Conservation (phyloP, 805 yeast genomes). For the Schwanniomyces yamadae region DNA sequence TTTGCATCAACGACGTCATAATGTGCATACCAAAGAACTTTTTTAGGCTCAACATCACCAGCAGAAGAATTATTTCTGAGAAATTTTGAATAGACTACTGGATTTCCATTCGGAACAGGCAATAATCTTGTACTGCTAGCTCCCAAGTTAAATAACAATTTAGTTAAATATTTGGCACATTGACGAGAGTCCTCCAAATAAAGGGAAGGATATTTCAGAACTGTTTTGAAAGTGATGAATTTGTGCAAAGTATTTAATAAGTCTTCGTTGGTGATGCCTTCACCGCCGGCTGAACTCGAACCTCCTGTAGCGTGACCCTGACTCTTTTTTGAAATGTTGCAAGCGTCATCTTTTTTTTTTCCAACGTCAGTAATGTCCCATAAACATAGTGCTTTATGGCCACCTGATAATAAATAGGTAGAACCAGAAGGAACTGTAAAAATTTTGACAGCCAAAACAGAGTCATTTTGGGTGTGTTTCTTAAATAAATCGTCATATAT, state of each 20-base stretch:
- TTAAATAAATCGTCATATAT: conserved; percentile 8
- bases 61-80: conserved; percentile 34
- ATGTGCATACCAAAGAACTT: conserved; percentile 90
- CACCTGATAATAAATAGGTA: conserved; percentile 63
- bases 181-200: conserved; percentile 77
- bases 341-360: conserved; percentile 1
- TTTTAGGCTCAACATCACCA: conserved; percentile 9
- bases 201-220: conserved; percentile 68
- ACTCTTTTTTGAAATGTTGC: no score
- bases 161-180: conserved; percentile 75
- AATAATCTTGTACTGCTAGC: conserved; percentile 64
- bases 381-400: conserved; percentile 65
- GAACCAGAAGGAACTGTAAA: conserved; percentile 36
- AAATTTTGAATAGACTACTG: conserved; percentile 79
- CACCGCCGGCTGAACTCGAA: conserved; percentile 2
- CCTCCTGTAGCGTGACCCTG: no score
- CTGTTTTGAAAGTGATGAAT: conserved; percentile 69
- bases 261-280: conserved; percentile 52
- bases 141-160: conserved; percentile 65
- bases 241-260: conserved; percentile 61
- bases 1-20: conserved; percentile 90
- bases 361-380: conserved; percentile 56
- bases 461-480: conserved; percentile 33
- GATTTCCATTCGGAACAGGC: conserved; percentile 78
- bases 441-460: conserved; percentile 56